A percentile compares a stretch with the other conserved stretches of the same genome.
Conservation (phyloP, 345 rosid species). For the Hypericum androsaemum region DNA sequence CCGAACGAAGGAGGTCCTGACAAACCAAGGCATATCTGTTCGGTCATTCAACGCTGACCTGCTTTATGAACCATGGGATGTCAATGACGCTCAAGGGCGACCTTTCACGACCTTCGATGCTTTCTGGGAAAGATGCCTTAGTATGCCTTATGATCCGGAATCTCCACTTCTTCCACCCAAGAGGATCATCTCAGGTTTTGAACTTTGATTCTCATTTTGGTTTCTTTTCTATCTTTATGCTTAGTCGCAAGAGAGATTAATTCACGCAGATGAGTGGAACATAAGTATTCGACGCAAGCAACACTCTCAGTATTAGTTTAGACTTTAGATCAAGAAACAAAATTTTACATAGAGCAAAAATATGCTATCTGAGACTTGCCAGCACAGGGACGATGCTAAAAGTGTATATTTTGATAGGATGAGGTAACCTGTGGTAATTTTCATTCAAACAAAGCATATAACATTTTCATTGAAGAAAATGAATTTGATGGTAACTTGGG, state of each 20-base stretch:
- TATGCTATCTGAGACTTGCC: too few relatives aligned
- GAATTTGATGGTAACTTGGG: too few relatives aligned
- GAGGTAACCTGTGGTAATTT: too few relatives aligned
- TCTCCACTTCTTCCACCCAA: slow-evolving; percentile 96
- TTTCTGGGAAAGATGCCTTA: slow-evolving; percentile 93
- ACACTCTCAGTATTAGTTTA: too few relatives aligned
- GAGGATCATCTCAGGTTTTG: slow-evolving; percentile 78
- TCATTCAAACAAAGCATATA: too few relatives aligned
- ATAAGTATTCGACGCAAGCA: too few relatives aligned
- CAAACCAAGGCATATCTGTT: slow-evolving; percentile 63
- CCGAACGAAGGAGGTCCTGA: slow-evolving; percentile 68
- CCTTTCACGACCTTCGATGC: slow-evolving; percentile 68
- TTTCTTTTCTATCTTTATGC: background rate
- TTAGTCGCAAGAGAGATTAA: background rate
- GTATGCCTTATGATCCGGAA: slow-evolving; percentile 96
- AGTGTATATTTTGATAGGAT: too few relatives aligned
- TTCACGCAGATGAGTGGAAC: too few relatives aligned
- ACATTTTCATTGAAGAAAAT: too few relatives aligned
- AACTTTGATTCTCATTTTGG: slow-evolving; percentile 6
- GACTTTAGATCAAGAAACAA: too few relatives aligned
- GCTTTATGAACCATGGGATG: slow-evolving; percentile 98
- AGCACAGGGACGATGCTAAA: too few relatives aligned
- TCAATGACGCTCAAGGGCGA: slow-evolving; percentile 64
- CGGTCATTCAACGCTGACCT: slow-evolving; percentile 84
- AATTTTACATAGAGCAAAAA: too few relatives aligned